Evolutionary conservation across 345 rosid genomes (phyloP).

Genomic region (Salix koriyanagi): DNA sequence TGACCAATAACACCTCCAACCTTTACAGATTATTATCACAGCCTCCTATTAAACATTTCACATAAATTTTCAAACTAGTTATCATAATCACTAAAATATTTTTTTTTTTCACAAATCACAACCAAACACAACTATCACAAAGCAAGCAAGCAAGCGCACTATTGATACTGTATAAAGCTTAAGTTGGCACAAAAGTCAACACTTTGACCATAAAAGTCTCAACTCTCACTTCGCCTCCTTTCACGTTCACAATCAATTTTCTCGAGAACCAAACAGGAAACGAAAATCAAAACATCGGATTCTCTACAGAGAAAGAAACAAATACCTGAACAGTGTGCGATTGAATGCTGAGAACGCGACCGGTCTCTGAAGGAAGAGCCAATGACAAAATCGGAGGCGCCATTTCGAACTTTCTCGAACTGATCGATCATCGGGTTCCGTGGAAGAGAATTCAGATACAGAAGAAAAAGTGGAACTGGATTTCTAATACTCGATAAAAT

Average conservation of each 20-base stretch:
- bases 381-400: constrained; percentile 85
- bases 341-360: constrained; percentile 97
- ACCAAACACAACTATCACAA: not conserved
- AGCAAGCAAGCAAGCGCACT: too few relatives aligned
- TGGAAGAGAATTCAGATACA: not conserved
- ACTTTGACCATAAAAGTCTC: too few relatives aligned
- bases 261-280: not conserved
- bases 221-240: not conserved
- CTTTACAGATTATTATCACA: not conserved
- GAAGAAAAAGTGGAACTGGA: not conserved
- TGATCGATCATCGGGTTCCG: constrained; percentile 23
- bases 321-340: constrained; percentile 94
- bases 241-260: not conserved
- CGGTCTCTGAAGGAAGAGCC: constrained; percentile 87
- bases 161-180: too few relatives aligned
- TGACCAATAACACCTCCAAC: not conserved
- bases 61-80: too few relatives aligned
- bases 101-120: not conserved
- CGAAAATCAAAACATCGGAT: not conserved
- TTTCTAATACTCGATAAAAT: too few relatives aligned
- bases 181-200: not conserved
- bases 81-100: not conserved
- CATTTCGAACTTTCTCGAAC: constrained; percentile 40
- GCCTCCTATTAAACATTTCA: not conserved
- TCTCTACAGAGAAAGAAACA: not conserved